Base-by-base conservation (phyloP, 805 yeast species). In the Metschnikowia cubensis region DNA sequence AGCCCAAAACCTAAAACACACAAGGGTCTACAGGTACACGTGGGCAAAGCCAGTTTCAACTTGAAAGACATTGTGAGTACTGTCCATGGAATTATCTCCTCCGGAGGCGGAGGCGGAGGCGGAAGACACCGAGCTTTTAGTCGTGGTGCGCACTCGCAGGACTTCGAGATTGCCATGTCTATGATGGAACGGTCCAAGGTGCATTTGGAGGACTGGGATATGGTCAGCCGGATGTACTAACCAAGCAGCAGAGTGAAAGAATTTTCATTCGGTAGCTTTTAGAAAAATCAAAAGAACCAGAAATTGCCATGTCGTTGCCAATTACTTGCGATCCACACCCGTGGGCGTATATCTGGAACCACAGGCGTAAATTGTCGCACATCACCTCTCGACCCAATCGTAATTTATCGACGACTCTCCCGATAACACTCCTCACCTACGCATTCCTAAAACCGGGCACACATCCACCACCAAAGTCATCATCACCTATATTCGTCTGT, bases 151-250 rank as follows among this genome's bases (percentile, higher is more conserved):
- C 41, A 44, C 47, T 57, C n/a, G 62, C 61, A 25, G 62, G 17
- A 40, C 3, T 33, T 32, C 33, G 51, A 40, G 35, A 45, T 51
- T 7, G 35, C 46, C 22, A 29, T 45, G 13, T 50, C 54, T 15
- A 51, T 57, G 51, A 52, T 62, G 52, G 59, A 62, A 43, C 67
- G 66, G 43, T 57, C 65, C 3, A 63, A 60, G 46, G 50, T 56
- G 10, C 67, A 60, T 45, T 48, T 62, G 11, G 66, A 67, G 32
- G 73, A 69, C 25, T 69, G 74, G 74, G 73, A 68, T 47, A 59
- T 68, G 46, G 68, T 69, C 5, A 66, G 71, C 50, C 59, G 63
- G 33, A 59, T 66, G 60, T 57, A 62, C 36, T 49, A 22, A 29
- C 4, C 13, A 37, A 6, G 0, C 11, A 20, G 22, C 4, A 15